phyloP scores from a whole-genome alignment of 2,329 filamentous ascomycete species.

The Cadophora sp. region DNA sequence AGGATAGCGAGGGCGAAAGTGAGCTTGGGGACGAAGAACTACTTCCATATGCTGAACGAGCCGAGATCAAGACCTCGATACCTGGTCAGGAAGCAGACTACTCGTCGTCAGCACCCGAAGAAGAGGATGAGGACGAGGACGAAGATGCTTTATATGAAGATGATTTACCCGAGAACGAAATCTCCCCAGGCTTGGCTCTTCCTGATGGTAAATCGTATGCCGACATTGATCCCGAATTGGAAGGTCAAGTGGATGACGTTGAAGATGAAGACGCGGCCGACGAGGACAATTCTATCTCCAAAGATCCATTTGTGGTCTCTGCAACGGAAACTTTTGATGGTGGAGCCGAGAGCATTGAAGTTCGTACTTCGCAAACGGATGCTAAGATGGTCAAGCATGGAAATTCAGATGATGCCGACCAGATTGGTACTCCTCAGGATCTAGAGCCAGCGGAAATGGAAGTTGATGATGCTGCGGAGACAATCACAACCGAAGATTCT shows the following conservation, averaged over 20 bases:
- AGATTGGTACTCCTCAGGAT: background rate
- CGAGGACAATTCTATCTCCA: background rate
- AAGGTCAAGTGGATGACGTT: background rate
- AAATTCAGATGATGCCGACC: background rate
- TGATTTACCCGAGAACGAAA: slow-evolving; percentile 7
- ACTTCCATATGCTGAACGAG: slow-evolving; percentile 16
- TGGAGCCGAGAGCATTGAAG: background rate
- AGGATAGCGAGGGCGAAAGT: slow-evolving; percentile 12
- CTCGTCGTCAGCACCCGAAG: background rate
- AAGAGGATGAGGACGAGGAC: slow-evolving; percentile 5
- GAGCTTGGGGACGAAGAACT: slow-evolving; percentile 15
- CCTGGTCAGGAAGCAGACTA: background rate
- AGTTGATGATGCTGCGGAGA: background rate
- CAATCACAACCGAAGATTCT: background rate
- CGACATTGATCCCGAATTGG: background rate
- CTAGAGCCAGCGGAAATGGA: background rate
- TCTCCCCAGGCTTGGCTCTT: background rate
- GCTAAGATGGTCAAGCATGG: background rate
- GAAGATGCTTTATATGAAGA: slow-evolving; percentile 1
- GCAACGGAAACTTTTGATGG: background rate
- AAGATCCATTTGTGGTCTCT: background rate
- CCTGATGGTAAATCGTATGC: background rate
- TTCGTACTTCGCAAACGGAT: background rate
- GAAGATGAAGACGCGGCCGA: background rate
- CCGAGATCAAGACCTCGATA: slow-evolving; percentile 19